Evolutionary conservation across 116 monocot genomes (phyloP), one percentile per base, ranked within the genome.

Genomic region (Papilionanthe hybrid): DNA sequence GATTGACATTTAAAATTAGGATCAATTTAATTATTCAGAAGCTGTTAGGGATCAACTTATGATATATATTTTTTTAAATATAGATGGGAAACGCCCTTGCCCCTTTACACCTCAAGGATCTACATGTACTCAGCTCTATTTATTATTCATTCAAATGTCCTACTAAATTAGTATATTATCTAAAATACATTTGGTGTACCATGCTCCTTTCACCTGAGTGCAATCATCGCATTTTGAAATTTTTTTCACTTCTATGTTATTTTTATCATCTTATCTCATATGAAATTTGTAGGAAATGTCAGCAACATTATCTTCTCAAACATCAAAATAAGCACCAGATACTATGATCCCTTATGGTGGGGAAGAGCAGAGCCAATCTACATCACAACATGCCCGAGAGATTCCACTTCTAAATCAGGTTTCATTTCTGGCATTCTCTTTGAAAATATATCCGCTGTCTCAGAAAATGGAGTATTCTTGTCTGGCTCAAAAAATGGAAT

Each of bases 291-390:
- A 96, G 96, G 97, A 79, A 90, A 89, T 73, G 97, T 94, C 25
- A 91, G 85, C 22, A 81, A 84, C 78, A 47, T 98, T 23, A 78
- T 87, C 44, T 98, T 98, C 83, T 98, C 98, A 29, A 93, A 98
- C 87, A 98, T 98, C 78, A 91, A 86, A 30, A 87, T 94, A n/a
- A 91, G 90, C 81, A 98, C 94, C 28, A 94, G 93, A 72, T 98
- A 94, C 84, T 98, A 98, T 55, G 89, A 98, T 44, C 94, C 94
- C 23, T 90, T 83, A 42, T 98, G 98, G 98, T 98, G 98, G 98
- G 98, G 98, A 72, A 87, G 98, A 82, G 98, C 94, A 0, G 98
- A 98, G 78, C 94, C 98, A 0, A 98, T 94, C 41, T 98, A 94
- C 85, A 85, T 98, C 58, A 94, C 94, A 17, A 92, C 90, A 29